Evolutionary conservation across 1,139 yeast species (phyloP).

Genomic region (Candida sanyaensis): DNA sequence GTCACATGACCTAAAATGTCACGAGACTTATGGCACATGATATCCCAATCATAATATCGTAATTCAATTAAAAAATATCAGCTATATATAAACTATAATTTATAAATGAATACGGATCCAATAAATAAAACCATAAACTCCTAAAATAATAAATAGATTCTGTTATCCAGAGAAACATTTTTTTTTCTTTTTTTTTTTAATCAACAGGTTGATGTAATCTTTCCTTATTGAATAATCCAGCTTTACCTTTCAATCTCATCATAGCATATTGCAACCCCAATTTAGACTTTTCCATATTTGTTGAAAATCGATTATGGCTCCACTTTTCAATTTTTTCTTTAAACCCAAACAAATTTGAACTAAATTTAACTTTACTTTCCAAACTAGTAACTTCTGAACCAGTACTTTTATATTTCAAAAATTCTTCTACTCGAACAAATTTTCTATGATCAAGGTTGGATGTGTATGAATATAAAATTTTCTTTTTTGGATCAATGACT

Average conservation of each 20-base stretch:
- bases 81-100: not conserved
- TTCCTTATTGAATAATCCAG: constrained; percentile 7
- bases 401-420: constrained; percentile 45
- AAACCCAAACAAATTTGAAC: constrained; percentile 70
- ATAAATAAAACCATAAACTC: not conserved
- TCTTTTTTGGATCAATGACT: constrained; percentile 63
- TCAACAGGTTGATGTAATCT: not conserved
- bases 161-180: not conserved
- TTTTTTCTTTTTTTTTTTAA: not conserved
- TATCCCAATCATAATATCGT: not conserved
- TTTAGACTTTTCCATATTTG: constrained; percentile 66
- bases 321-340: constrained; percentile 78
- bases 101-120: not conserved
- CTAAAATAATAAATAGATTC: not conserved
- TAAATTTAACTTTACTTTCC: constrained; percentile 62
- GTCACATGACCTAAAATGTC: not conserved
- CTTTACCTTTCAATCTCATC: constrained; percentile 43
- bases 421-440: constrained; percentile 80
- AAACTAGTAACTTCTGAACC: constrained; percentile 36
- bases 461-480: constrained; percentile 68
- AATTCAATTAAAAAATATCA: not conserved
- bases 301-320: constrained; percentile 72
- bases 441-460: constrained; percentile 85
- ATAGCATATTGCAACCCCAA: constrained; percentile 79
- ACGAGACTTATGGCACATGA: not conserved